Conservation (phyloP, 768 basidiomycete genomes). For the Boletellus emodensis region DNA sequence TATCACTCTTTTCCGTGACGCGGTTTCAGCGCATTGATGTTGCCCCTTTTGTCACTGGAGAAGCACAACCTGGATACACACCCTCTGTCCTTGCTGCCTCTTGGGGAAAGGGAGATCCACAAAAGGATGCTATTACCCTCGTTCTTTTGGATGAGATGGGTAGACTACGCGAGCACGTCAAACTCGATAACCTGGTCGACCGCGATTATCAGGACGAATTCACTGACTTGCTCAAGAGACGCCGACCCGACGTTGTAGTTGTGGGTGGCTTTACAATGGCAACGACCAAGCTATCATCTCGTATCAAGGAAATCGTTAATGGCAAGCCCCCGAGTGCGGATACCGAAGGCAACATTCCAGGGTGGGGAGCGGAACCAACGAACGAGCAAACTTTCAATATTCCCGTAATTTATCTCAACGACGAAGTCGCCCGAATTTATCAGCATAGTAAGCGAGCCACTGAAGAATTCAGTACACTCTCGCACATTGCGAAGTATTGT, state of each 20-base stretch:
- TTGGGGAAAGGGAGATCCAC: conserved; percentile 93
- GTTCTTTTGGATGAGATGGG: conserved; percentile 88
- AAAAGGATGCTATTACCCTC: conserved; percentile 81
- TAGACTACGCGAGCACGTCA: conserved; percentile 83
- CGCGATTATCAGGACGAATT: conserved; percentile 67
- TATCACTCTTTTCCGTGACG: conserved; percentile 11
- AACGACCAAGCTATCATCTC: conserved; percentile 64
- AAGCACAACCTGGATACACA: conserved; percentile 66
- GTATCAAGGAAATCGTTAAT: conserved; percentile 55
- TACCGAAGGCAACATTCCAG: conserved; percentile 15
- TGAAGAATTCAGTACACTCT: conserved; percentile 77
- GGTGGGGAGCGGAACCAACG: conserved; percentile 28
- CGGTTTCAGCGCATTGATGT: conserved; percentile 70
- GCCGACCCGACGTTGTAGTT: conserved; percentile 84
- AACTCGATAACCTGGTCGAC: conserved; percentile 83
- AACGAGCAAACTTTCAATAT: conserved; percentile 51
- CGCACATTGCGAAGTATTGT: conserved; percentile 83
- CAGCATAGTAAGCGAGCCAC: conserved; percentile 84
- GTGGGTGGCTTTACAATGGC: conserved; percentile 85
- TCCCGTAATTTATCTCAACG: conserved; percentile 78
- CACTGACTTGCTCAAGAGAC: conserved; percentile 72
- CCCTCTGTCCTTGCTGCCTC: conserved; percentile 85
- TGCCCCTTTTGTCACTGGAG: conserved; percentile 62
- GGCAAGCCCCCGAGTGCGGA: conserved; percentile 27
- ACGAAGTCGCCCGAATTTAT: conserved; percentile 92